These are phyloP conservation scores for Fomitopsis schrenkii DNA, from an alignment of 1,284 basidiomycete species.

Conservation along the genomic window DNA sequence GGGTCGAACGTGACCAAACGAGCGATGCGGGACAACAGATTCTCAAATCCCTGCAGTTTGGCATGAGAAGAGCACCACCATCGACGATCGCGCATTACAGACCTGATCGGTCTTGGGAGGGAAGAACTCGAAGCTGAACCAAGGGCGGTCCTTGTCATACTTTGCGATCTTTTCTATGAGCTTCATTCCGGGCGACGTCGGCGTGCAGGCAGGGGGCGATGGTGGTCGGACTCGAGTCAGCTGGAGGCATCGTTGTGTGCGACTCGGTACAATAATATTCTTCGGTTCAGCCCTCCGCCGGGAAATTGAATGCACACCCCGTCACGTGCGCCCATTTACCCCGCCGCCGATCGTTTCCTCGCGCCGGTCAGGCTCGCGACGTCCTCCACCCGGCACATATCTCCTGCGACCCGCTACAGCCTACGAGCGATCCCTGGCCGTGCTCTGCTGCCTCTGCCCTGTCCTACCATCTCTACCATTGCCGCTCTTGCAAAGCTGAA, in stretches of 20 bases:
- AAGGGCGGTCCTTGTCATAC: conserved; percentile 46
- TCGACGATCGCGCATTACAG: conserved; percentile 11
- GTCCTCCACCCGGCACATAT: background rate
- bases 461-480: background rate
- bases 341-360: background rate
- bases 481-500: background rate
- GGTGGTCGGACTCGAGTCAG: conserved; percentile 1
- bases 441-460: background rate
- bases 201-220: background rate
- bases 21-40: conserved; percentile 77
- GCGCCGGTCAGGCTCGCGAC: background rate
- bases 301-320: background rate
- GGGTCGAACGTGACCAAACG: conserved; percentile 70
- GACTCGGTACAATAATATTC: background rate
- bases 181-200: conserved; percentile 48
- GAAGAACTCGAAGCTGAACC: conserved; percentile 94
- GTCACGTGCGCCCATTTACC: background rate
- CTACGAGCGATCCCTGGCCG: background rate
- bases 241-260: background rate
- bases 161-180: conserved; percentile 58
- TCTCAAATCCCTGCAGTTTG: conserved; percentile 70
- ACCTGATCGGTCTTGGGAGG: conserved; percentile 91
- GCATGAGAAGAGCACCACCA: conserved; percentile 10
- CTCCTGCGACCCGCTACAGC: background rate
- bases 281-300: background rate